Conservation (phyloP, 768 basidiomycete genomes). For the Hygrophorus pudorinus region DNA sequence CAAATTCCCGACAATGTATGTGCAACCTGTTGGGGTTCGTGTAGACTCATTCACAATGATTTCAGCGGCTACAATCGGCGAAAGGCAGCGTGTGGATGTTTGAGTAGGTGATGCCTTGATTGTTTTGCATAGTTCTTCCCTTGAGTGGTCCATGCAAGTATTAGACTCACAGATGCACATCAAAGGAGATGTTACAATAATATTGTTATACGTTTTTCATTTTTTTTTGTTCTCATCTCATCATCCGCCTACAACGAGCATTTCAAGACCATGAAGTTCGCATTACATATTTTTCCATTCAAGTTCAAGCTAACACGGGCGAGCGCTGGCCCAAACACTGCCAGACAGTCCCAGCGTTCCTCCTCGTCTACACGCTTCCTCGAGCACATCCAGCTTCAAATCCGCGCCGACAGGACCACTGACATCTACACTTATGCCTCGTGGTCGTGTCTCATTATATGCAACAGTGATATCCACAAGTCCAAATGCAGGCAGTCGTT, state of each 20-base stretch:
- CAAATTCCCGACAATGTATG: constrained; percentile 43
- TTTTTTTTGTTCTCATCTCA: too few species aligned
- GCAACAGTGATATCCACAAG: constrained; percentile 54
- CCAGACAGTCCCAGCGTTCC: constrained; percentile 63
- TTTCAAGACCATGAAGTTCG: not conserved
- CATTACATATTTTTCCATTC: constrained; percentile 1
- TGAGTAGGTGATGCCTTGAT: not conserved
- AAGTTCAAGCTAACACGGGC: not conserved
- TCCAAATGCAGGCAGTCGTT: constrained; percentile 53
- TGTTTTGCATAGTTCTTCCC: too few species aligned
- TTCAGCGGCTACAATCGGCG: constrained; percentile 43
- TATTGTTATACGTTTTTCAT: too few species aligned
- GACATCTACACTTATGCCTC: constrained; percentile 49
- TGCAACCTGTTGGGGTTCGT: constrained; percentile 10
- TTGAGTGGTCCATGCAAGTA: too few species aligned
- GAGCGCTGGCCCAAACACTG: constrained; percentile 42
- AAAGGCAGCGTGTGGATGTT: constrained; percentile 49
- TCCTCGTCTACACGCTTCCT: constrained; percentile 65
- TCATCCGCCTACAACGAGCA: too few species aligned
- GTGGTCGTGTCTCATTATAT: constrained; percentile 45
- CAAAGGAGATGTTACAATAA: too few species aligned
- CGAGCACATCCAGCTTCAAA: constrained; percentile 43
- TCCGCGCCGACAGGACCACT: constrained; percentile 50
- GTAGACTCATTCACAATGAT: constrained; percentile 5
- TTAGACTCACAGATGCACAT: too few species aligned